Percentiles rank a stretch among this genome's conserved stretches.
Conservation (phyloP, 495 filamentous ascomycete species). For the Penicillium canariense region DNA sequence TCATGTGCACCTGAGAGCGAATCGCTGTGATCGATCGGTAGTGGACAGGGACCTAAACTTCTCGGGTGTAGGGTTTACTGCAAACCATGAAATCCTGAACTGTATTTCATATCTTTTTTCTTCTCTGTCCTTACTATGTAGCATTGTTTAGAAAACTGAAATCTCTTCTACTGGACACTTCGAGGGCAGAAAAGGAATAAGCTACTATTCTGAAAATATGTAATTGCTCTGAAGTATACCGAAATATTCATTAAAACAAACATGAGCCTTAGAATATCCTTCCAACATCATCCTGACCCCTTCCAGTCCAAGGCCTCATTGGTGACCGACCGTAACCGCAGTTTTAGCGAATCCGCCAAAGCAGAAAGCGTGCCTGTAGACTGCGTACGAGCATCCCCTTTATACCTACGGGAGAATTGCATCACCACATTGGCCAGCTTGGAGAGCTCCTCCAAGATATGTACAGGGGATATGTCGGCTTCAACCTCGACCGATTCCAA, state of each 20-base stretch:
- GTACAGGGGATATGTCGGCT: background rate
- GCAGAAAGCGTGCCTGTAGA: background rate
- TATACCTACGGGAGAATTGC: conserved; percentile 15
- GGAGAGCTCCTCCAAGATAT: conserved; percentile 14
- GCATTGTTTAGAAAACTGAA: background rate
- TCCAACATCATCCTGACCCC: background rate
- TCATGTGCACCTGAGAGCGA: background rate
- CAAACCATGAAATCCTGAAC: too few relatives aligned
- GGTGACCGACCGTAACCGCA: background rate
- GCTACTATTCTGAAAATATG: background rate
- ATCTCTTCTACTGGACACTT: too few relatives aligned
- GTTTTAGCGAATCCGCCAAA: conserved; percentile 1
- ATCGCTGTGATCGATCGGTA: too few relatives aligned
- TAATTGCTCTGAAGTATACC: background rate
- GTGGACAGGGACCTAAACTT: too few relatives aligned
- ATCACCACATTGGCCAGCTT: conserved; percentile 15
- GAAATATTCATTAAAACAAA: background rate
- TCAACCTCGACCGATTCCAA: background rate
- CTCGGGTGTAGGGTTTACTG: too few relatives aligned
- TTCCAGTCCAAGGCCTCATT: conserved; percentile 9
- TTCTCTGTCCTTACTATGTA: background rate
- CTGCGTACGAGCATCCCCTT: background rate
- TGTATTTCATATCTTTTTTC: background rate
- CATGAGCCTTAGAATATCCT: background rate
- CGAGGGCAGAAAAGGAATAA: too few relatives aligned